These are phyloP conservation scores for Leishmania braziliensis DNA, from an alignment of 208 protist species.

Conservation along the genomic window DNA sequence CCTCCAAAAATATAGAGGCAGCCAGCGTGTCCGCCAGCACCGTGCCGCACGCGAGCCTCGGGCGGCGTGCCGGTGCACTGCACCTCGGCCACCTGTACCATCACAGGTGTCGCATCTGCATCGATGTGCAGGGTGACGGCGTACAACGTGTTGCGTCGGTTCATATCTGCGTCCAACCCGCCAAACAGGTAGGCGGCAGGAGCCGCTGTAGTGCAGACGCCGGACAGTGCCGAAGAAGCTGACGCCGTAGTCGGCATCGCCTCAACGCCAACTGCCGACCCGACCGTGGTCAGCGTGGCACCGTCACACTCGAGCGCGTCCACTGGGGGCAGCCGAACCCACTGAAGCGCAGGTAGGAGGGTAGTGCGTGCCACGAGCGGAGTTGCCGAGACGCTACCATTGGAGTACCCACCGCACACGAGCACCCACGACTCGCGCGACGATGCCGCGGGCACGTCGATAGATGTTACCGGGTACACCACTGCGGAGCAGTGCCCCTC, in stretches of 20 bases:
- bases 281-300: slow-evolving; percentile 47
- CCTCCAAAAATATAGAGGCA: slow-evolving; percentile 68
- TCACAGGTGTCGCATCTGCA: neutral
- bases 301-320: slow-evolving; percentile 59
- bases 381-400: slow-evolving; percentile 46
- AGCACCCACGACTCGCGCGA: slow-evolving; percentile 42
- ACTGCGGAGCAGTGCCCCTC: slow-evolving; percentile 71
- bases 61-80: slow-evolving; percentile 45
- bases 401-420: slow-evolving; percentile 63
- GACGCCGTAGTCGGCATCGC: neutral
- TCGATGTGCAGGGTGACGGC: slow-evolving; percentile 8
- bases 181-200: slow-evolving; percentile 68
- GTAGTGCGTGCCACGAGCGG: slow-evolving; percentile 35
- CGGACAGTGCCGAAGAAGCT: neutral
- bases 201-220: neutral
- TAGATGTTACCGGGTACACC: slow-evolving; percentile 9
- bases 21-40: slow-evolving; percentile 31
- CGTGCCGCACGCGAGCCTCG: slow-evolving; percentile 51
- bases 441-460: neutral
- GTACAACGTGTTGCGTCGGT: slow-evolving; percentile 49
- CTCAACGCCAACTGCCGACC: neutral
- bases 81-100: slow-evolving; percentile 25
- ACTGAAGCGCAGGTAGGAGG: slow-evolving; percentile 38
- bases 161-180: slow-evolving; percentile 53
- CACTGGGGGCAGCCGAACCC: slow-evolving; percentile 28